Conservation (phyloP, 192 early-diverging fungal species). For the Glomus cerebriforme region DNA sequence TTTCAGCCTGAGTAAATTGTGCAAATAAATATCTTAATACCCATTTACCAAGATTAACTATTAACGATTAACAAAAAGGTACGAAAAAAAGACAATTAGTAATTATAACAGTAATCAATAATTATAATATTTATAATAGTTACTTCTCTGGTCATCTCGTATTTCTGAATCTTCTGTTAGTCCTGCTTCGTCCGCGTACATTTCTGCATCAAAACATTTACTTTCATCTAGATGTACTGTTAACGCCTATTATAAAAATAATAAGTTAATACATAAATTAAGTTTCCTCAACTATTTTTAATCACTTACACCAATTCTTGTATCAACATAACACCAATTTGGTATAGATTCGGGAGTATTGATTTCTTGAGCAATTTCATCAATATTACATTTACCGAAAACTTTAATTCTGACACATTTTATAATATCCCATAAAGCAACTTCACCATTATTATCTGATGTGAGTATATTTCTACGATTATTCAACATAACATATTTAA, state of each 20-base stretch:
- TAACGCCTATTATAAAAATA: constrained; percentile 54
- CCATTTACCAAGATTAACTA: constrained; percentile 85
- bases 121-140: constrained; percentile 33
- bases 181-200: constrained; percentile 82
- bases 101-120: background rate
- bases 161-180: constrained; percentile 46
- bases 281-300: background rate
- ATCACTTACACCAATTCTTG: constrained; percentile 76
- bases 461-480: constrained; percentile 86
- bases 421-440: constrained; percentile 93
- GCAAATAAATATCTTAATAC: constrained; percentile 77
- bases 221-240: constrained; percentile 86
- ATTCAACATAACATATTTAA: constrained; percentile 72
- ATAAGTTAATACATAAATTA: background rate
- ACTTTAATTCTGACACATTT: constrained; percentile 61
- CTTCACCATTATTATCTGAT: constrained; percentile 74
- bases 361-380: constrained; percentile 56
- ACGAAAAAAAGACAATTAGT: background rate
- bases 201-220: constrained; percentile 84
- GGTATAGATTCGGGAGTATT: constrained; percentile 77
- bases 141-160: constrained; percentile 76
- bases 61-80: background rate
- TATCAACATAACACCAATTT: constrained; percentile 94
- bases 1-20: constrained; percentile 52
- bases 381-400: constrained; percentile 54